Conservation (phyloP, 129 eudicot species). For the Solidago caesia region DNA sequence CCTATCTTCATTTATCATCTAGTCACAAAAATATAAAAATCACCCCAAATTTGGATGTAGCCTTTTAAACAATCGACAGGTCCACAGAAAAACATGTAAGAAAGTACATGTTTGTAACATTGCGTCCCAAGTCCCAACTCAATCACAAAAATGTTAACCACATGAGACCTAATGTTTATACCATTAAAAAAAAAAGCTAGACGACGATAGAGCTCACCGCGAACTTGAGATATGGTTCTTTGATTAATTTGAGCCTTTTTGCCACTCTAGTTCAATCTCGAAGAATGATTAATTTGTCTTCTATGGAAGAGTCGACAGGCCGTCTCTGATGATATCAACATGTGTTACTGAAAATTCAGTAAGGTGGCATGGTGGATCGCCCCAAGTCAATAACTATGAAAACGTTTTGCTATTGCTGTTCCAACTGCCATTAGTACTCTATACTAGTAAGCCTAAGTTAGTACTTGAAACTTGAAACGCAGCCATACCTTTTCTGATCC, state of each 20-base stretch:
- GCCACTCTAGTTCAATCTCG: constrained; percentile 31
- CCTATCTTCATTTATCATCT: too few species aligned
- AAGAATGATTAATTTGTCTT: too few species aligned
- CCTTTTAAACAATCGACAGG: constrained; percentile 63
- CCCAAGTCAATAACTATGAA: neutral
- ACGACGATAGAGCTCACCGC: constrained; percentile 55
- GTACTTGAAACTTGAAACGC: neutral
- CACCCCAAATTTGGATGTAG: constrained; percentile 42
- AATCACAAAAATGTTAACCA: constrained; percentile 76
- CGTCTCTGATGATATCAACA: too few species aligned
- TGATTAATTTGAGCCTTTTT: constrained; percentile 44
- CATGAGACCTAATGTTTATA: constrained; percentile 69
- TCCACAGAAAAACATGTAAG: constrained; percentile 59
- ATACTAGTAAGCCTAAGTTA: neutral
- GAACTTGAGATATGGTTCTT: constrained; percentile 47
- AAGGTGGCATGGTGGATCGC: neutral
- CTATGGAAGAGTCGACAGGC: too few species aligned
- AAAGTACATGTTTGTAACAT: constrained; percentile 79
- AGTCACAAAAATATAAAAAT: too few species aligned
- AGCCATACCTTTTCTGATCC: neutral
- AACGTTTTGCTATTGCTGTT: constrained; percentile 44
- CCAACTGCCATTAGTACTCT: constrained; percentile 47
- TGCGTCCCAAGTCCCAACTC: constrained; percentile 79
- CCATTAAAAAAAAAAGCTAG: constrained; percentile 39
- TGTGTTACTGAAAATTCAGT: too few species aligned